phyloP scores from a whole-genome alignment of 108 stramenopile species.

The Parietichytrium sp. region DNA sequence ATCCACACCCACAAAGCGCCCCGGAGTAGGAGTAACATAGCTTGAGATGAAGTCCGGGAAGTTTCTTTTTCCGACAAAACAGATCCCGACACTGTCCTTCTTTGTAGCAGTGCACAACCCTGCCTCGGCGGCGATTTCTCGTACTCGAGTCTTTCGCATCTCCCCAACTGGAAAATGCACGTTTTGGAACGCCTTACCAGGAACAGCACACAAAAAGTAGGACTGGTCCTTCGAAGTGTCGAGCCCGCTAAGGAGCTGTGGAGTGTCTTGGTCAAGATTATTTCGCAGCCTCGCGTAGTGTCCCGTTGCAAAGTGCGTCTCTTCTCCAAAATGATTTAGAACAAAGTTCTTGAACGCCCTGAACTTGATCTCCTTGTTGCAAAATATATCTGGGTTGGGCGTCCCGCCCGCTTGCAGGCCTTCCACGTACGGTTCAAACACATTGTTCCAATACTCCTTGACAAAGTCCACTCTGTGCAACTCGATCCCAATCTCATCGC shows the following conservation, averaged over 20 bases:
- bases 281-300: slow-evolving; percentile 74
- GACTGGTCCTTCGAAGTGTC: slow-evolving; percentile 87
- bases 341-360: slow-evolving; percentile 68
- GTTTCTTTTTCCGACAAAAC: slow-evolving; percentile 87
- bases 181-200: slow-evolving; percentile 63
- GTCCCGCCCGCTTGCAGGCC: slow-evolving; percentile 51
- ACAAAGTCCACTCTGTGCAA: slow-evolving; percentile 72
- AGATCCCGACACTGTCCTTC: slow-evolving; percentile 87
- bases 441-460: slow-evolving; percentile 82
- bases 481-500: slow-evolving; percentile 71
- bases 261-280: neutral
- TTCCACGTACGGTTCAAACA: slow-evolving; percentile 82
- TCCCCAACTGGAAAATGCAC: slow-evolving; percentile 84
- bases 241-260: slow-evolving; percentile 69
- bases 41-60: slow-evolving; percentile 78
- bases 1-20: slow-evolving; percentile 74
- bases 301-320: slow-evolving; percentile 78
- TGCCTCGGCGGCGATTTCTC: slow-evolving; percentile 70
- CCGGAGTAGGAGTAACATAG: slow-evolving; percentile 65
- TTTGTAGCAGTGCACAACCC: slow-evolving; percentile 76
- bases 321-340: slow-evolving; percentile 51
- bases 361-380: slow-evolving; percentile 90
- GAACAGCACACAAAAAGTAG: slow-evolving; percentile 82
- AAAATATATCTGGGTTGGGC: slow-evolving; percentile 87
- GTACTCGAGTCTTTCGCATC: slow-evolving; percentile 73